Conservation (phyloP, 1,284 basidiomycete species). For the Trametes polyzona region DNA sequence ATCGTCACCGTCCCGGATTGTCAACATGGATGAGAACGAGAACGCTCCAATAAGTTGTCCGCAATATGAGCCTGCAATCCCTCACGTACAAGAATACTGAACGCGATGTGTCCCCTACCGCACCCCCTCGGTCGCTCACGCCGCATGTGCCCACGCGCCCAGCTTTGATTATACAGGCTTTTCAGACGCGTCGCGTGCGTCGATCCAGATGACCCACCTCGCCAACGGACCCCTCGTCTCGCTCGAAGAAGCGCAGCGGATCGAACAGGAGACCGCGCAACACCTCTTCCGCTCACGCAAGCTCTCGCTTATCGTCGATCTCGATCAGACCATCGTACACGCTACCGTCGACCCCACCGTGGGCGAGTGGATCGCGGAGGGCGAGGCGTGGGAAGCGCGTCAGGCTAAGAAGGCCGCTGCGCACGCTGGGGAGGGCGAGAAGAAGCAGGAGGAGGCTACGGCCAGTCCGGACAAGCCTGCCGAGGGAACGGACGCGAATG, state of each 20-base stretch:
- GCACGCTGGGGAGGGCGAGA: background rate
- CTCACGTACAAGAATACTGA: no score
- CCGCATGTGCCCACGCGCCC: conserved; percentile 8
- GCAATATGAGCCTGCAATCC: no score
- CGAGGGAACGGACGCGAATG: conserved; percentile 2
- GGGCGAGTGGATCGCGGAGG: conserved; percentile 93
- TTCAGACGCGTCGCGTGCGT: conserved; percentile 79
- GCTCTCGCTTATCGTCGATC: conserved; percentile 95
- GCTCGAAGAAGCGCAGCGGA: conserved; percentile 85
- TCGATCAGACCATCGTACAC: conserved; percentile 98
- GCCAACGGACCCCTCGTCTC: conserved; percentile 80
- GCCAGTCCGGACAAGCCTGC: no score
- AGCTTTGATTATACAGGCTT: conserved; percentile 89
- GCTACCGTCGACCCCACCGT: conserved; percentile 99
- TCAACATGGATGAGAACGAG: no score
- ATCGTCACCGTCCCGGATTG: no score
- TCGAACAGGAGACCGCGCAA: conserved; percentile 82
- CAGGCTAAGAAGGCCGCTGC: conserved; percentile 47
- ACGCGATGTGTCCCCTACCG: no score
- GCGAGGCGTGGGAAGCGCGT: conserved; percentile 71
- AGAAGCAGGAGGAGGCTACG: no score
- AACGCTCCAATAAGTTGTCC: no score
- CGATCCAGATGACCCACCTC: conserved; percentile 85
- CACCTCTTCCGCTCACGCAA: conserved; percentile 79
- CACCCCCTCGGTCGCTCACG: background rate